These are phyloP conservation scores for Tuber umbilicatum DNA, from an alignment of 495 filamentous ascomycete species.

Conservation along the genomic window DNA sequence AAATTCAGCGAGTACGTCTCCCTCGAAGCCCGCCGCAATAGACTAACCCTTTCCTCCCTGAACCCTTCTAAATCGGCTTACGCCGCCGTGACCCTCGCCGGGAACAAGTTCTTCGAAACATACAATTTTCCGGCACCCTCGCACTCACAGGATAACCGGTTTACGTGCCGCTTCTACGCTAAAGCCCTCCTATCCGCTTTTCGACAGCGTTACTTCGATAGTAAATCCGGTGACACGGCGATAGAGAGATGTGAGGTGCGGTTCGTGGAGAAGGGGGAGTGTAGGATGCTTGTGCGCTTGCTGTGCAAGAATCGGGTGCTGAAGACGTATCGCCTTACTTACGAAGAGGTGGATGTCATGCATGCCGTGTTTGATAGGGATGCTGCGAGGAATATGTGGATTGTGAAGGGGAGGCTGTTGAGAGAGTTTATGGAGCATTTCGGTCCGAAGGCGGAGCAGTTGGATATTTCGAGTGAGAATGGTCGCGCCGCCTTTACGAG, in stretches of 20 bases:
- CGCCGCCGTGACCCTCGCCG: slow-evolving; percentile 68
- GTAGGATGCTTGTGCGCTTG: slow-evolving; percentile 73
- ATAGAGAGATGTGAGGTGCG: slow-evolving; percentile 83
- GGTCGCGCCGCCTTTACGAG: slow-evolving; percentile 75
- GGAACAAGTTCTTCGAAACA: slow-evolving; percentile 68
- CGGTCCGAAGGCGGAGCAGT: slow-evolving; percentile 77
- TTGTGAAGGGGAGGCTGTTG: slow-evolving; percentile 64
- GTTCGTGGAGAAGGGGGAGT: slow-evolving; percentile 70
- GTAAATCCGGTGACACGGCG: slow-evolving; percentile 61
- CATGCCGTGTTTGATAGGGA: slow-evolving; percentile 79
- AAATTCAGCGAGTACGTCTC: slow-evolving; percentile 90
- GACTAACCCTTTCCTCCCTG: slow-evolving; percentile 76
- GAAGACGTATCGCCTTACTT: slow-evolving; percentile 85
- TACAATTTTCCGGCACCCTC: slow-evolving; percentile 55
- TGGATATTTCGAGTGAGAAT: slow-evolving; percentile 75
- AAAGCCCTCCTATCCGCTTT: slow-evolving; percentile 72
- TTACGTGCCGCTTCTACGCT: slow-evolving; percentile 67
- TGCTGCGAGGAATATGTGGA: slow-evolving; percentile 68
- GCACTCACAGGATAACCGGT: slow-evolving; percentile 48
- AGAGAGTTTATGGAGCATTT: slow-evolving; percentile 88
- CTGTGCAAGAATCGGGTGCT: slow-evolving; percentile 84
- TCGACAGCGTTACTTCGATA: slow-evolving; percentile 39
- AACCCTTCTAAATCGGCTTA: slow-evolving; percentile 94
- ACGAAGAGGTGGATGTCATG: slow-evolving; percentile 72
- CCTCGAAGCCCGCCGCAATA: slow-evolving; percentile 58